These are phyloP conservation scores for Clavulina sp. DNA, from an alignment of 768 basidiomycete species.

Conservation along the genomic window DNA sequence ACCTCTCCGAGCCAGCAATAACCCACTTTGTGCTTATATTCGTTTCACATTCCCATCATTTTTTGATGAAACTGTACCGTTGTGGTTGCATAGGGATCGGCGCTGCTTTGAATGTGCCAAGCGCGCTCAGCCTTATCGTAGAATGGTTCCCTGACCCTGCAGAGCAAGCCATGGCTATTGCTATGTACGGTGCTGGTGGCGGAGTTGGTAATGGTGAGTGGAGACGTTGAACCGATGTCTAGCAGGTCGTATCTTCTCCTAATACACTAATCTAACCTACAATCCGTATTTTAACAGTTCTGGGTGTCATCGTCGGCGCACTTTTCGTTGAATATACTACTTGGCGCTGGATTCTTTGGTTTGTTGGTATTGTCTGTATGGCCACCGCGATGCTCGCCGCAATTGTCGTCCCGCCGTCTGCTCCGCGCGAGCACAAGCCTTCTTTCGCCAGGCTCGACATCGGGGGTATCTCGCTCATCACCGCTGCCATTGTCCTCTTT, in stretches of 20 bases:
- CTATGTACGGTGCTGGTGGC: constrained; percentile 29
- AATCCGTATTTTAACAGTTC: too few species aligned
- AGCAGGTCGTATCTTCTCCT: not conserved
- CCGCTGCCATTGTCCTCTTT: constrained; percentile 19
- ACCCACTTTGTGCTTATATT: too few species aligned
- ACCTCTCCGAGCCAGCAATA: too few species aligned
- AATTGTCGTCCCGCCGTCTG: constrained; percentile 22
- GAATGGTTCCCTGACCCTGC: constrained; percentile 30
- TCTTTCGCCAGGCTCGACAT: constrained; percentile 22
- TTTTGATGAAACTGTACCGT: too few species aligned
- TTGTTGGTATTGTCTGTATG: constrained; percentile 25
- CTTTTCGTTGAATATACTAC: constrained; percentile 24
- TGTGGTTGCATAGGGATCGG: constrained; percentile 17
- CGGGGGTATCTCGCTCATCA: constrained; percentile 22
- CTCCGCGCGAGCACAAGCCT: not conserved
- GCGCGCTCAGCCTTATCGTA: constrained; percentile 32
- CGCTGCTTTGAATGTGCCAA: constrained; percentile 34
- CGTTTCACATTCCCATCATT: too few species aligned
- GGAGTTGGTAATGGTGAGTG: constrained; percentile 28
- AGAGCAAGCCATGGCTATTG: constrained; percentile 32
- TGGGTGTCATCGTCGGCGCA: constrained; percentile 29
- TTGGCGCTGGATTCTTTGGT: constrained; percentile 37
- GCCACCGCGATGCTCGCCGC: constrained; percentile 19
- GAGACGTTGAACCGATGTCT: not conserved
- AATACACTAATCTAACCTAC: too few species aligned